phyloP scores from a whole-genome alignment of 2,329 filamentous ascomycete species.

The Coniochaeta hoffmannii region DNA sequence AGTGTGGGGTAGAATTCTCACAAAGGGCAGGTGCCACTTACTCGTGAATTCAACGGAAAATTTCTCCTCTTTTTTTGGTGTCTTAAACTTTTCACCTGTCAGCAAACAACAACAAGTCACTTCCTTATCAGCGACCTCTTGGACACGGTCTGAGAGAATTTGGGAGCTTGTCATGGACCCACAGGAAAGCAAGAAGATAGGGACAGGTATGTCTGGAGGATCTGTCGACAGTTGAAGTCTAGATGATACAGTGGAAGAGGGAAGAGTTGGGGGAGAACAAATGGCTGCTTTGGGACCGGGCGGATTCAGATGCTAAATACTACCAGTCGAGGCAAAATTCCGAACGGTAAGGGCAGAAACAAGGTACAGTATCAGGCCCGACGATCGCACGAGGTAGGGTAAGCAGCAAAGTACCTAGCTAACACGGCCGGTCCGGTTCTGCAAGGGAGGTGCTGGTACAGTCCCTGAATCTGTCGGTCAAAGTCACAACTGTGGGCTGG shows the following conservation, averaged over 20 bases:
- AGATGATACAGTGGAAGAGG: neutral
- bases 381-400: neutral
- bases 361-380: neutral
- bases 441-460: neutral
- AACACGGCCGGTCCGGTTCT: conserved; percentile 1
- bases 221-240: neutral
- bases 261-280: neutral
- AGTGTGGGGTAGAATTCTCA: conserved; percentile 11
- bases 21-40: neutral
- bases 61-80: neutral
- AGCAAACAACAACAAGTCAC: neutral
- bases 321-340: conserved; percentile 1
- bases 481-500: neutral
- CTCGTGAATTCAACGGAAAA: neutral
- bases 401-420: conserved; percentile 1
- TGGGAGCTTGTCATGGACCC: too few species aligned
- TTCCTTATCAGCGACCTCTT: too few species aligned
- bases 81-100: neutral
- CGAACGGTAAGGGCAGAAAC: neutral
- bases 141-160: too few species aligned
- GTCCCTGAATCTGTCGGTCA: neutral
- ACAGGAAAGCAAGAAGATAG: neutral
- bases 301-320: neutral
- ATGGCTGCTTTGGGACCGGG: neutral
- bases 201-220: neutral